These are phyloP conservation scores for Auxenochlorella protothecoides DNA, from an alignment of 139 green algal species.

Conservation along the genomic window DNA sequence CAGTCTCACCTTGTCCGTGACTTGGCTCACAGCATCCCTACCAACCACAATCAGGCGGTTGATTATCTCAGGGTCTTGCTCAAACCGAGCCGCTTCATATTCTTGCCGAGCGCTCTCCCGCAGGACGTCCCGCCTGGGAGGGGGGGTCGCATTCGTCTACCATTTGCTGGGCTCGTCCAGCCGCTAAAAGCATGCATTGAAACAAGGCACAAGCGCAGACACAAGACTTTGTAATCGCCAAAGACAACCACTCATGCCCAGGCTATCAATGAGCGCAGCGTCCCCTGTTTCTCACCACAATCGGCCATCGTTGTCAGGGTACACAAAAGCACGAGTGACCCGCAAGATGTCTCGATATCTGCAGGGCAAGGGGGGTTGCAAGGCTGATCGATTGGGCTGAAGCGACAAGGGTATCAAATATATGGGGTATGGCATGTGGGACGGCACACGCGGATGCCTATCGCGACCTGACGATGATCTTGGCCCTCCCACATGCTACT, in stretches of 20 bases:
- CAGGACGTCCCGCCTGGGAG: constrained; percentile 31
- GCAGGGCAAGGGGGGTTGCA: background rate
- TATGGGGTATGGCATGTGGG: no score
- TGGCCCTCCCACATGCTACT: no score
- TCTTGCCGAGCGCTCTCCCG: constrained; percentile 34
- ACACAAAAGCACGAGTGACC: constrained; percentile 8
- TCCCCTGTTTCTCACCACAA: constrained; percentile 3
- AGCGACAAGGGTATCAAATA: background rate
- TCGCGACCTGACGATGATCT: no score
- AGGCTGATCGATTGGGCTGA: no score
- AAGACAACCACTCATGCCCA: no score
- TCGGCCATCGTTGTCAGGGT: constrained; percentile 1
- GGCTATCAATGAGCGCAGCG: no score
- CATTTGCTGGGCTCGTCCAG: no score
- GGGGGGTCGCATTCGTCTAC: no score
- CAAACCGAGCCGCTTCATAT: constrained; percentile 30
- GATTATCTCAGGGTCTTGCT: constrained; percentile 31
- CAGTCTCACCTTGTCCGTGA: background rate
- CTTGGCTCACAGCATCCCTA: constrained; percentile 30
- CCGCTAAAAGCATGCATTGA: background rate
- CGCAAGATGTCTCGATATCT: constrained; percentile 16
- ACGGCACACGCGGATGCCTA: no score
- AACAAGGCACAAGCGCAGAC: background rate
- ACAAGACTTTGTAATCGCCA: background rate
- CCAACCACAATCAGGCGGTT: constrained; percentile 38